phyloP scores from a whole-genome alignment of 1,284 basidiomycete genomes.

The Trametes hirsuta region DNA sequence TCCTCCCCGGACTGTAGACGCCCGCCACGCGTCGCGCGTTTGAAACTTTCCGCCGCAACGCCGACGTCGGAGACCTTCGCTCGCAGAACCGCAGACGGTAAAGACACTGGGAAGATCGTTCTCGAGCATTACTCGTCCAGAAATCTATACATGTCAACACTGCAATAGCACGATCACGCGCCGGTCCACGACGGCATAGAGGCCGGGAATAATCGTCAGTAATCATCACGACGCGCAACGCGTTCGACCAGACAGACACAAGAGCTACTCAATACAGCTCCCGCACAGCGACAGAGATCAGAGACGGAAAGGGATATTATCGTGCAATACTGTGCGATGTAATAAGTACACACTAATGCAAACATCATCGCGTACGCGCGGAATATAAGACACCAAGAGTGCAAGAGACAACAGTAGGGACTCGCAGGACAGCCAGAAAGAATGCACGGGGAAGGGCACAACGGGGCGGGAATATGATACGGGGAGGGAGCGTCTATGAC shows the following conservation, averaged over 20 bases:
- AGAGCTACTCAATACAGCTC: background rate
- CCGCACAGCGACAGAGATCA: constrained; percentile 2
- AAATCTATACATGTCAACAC: too few relatives aligned
- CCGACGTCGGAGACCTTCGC: background rate
- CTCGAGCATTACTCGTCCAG: too few relatives aligned
- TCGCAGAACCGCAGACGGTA: too few relatives aligned
- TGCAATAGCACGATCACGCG: too few relatives aligned
- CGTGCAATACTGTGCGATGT: constrained; percentile 28
- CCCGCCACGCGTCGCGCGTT: background rate
- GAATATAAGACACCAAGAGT: constrained; percentile 27
- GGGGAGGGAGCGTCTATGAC: constrained; percentile 43
- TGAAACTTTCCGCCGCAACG: background rate
- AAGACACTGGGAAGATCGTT: too few relatives aligned
- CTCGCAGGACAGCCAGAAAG: constrained; percentile 13
- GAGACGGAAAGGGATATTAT: constrained; percentile 25
- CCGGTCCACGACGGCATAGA: too few relatives aligned
- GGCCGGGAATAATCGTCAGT: too few relatives aligned
- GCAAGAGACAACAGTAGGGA: constrained; percentile 21
- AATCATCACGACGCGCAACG: background rate
- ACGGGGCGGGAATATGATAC: constrained; percentile 11
- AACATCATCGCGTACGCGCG: constrained; percentile 27
- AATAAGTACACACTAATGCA: constrained; percentile 30
- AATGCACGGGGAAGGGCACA: background rate
- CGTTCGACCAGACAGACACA: background rate
- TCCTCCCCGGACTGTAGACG: background rate